These are phyloP conservation scores for Aureobasidium namibiae DNA, from an alignment of 2,329 filamentous ascomycete genomes.

Conservation along the genomic window DNA sequence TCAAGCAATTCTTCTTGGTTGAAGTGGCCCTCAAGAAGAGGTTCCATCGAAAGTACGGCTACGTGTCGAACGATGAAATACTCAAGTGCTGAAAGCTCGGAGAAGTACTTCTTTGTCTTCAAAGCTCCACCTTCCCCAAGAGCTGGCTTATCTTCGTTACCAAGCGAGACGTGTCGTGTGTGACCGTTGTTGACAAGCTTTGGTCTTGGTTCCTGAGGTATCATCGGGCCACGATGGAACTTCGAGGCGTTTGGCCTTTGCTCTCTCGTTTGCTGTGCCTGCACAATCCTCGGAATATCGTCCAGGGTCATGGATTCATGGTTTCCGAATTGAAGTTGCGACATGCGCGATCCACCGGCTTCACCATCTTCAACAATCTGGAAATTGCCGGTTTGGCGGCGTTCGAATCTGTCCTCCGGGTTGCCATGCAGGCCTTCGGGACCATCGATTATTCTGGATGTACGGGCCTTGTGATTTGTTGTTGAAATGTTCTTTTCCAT, in stretches of 20 bases:
- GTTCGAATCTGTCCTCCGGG: constrained; percentile 52
- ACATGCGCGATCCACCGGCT: constrained; percentile 52
- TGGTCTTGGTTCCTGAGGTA: constrained; percentile 58
- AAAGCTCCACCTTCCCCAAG: constrained; percentile 36
- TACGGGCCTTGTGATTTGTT: constrained; percentile 81
- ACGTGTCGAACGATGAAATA: constrained; percentile 97
- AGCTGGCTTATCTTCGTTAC: constrained; percentile 39
- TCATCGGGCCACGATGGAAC: constrained; percentile 62
- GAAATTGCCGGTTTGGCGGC: constrained; percentile 44
- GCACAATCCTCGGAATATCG: constrained; percentile 92
- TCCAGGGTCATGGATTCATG: constrained; percentile 89
- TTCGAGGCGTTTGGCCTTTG: constrained; percentile 75
- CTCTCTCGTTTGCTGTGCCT: constrained; percentile 88
- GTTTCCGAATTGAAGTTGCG: constrained; percentile 78
- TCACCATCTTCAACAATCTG: constrained; percentile 76
- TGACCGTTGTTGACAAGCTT: constrained; percentile 53
- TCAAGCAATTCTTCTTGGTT: constrained; percentile 87
- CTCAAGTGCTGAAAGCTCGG: constrained; percentile 86
- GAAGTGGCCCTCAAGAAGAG: constrained; percentile 81
- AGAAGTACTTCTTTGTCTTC: constrained; percentile 77
- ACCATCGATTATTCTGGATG: constrained; percentile 86
- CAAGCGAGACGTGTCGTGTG: constrained; percentile 56
- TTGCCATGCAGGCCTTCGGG: constrained; percentile 67
- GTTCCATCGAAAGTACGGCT: constrained; percentile 90
- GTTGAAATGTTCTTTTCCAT: constrained; percentile 92